Evolutionary conservation across 768 basidiomycete species (phyloP).

Genomic region (Macrolepiota albuminosa): DNA sequence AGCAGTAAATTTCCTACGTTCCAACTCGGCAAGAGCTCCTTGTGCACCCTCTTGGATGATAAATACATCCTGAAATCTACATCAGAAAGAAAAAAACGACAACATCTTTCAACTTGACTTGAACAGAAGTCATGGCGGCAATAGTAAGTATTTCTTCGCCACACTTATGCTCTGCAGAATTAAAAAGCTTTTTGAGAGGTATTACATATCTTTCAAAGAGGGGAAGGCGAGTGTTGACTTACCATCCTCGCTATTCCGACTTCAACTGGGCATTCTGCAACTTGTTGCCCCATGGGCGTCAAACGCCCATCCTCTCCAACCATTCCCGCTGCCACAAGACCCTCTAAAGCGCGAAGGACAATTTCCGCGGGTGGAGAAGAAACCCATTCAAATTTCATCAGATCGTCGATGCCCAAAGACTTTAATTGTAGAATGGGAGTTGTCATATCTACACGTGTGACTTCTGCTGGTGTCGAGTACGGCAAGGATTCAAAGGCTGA

Average conservation of each 20-base stretch:
- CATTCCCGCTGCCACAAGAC: conserved; percentile 76
- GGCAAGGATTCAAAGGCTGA: conserved; percentile 57
- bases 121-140: conserved; percentile 91
- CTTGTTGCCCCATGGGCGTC: conserved; percentile 73
- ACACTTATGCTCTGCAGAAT: conserved; percentile 79
- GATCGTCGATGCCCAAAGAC: conserved; percentile 89
- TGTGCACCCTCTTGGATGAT: conserved; percentile 80
- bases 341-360: conserved; percentile 81
- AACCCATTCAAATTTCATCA: conserved; percentile 97
- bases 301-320: conserved; percentile 77
- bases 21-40: conserved; percentile 86
- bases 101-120: conserved; percentile 37
- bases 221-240: conserved; percentile 16
- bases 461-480: conserved; percentile 78
- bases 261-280: conserved; percentile 93
- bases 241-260: conserved; percentile 95
- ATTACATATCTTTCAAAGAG: neutral
- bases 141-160: conserved; percentile 96
- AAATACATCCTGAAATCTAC: conserved; percentile 69
- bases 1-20: conserved; percentile 93
- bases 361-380: conserved; percentile 83
- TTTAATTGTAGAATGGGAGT: conserved; percentile 92
- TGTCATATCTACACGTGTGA: conserved; percentile 86
- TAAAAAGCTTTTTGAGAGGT: conserved; percentile 59
- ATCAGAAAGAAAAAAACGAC: neutral